A percentile compares a stretch with the other conserved stretches of the same genome.
These are phyloP conservation scores for Rhodofomes roseus DNA, from an alignment of 1,284 basidiomycete species.

Conservation along the genomic window DNA sequence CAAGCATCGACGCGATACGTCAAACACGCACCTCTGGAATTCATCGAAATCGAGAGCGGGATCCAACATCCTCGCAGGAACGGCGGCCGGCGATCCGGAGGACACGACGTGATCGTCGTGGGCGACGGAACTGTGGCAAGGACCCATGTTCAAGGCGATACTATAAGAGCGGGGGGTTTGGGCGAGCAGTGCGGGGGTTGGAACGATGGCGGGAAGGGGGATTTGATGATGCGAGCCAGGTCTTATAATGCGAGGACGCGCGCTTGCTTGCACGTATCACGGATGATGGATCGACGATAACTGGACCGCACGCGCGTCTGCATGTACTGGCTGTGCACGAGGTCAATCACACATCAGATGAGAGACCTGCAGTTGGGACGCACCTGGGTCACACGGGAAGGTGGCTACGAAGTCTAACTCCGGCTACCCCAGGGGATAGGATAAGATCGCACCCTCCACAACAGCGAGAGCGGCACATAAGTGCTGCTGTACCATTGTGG, in stretches of 20 bases:
- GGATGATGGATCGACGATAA: background rate
- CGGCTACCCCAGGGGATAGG: too few species aligned
- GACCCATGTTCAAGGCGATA: background rate
- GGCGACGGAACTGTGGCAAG: background rate
- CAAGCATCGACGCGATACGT: background rate
- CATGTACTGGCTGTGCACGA: background rate
- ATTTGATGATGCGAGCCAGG: background rate
- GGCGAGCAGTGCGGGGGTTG: background rate
- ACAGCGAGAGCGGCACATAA: too few species aligned
- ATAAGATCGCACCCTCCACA: too few species aligned
- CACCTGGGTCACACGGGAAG: too few species aligned
- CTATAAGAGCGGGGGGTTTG: background rate
- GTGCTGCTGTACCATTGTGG: too few species aligned
- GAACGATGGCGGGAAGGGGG: background rate
- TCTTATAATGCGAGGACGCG: background rate
- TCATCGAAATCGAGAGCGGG: background rate
- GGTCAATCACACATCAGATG: too few species aligned
- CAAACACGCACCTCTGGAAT: background rate
- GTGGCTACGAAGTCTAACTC: too few species aligned
- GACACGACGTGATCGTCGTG: background rate
- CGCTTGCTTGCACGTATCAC: background rate
- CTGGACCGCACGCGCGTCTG: background rate
- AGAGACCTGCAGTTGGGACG: too few species aligned
- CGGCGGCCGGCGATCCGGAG: background rate
- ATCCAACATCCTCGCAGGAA: background rate